phyloP scores from a whole-genome alignment of 176 grass and related monocot species.

The Tillandsia leiboldiana region DNA sequence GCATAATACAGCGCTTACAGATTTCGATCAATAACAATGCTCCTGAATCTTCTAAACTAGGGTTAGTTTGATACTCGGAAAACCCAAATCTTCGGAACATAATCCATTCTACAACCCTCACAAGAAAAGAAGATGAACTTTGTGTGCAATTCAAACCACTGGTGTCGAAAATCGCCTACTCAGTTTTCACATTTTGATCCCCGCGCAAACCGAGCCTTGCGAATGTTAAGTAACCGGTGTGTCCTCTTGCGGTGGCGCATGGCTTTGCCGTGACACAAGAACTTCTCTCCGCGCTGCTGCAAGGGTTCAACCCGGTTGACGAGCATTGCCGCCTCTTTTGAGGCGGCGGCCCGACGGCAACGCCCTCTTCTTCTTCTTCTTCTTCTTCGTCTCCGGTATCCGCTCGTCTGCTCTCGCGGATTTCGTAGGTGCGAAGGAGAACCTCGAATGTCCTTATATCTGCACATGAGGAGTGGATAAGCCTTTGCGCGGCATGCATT shows the following conservation, averaged over 20 bases:
- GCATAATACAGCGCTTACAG: too few species aligned
- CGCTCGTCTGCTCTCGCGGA: slow-evolving; percentile 35
- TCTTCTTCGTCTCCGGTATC: slow-evolving; percentile 19
- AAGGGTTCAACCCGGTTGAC: slow-evolving; percentile 16
- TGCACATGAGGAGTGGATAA: slow-evolving; percentile 21
- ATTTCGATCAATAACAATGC: too few species aligned
- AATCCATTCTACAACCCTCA: too few species aligned
- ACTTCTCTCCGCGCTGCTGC: slow-evolving; percentile 14
- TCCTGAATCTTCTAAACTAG: too few species aligned
- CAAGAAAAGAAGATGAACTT: too few species aligned
- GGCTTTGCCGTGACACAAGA: slow-evolving; percentile 56
- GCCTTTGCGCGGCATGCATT: background rate
- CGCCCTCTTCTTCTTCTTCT: slow-evolving; percentile 15
- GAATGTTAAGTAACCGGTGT: slow-evolving; percentile 88
- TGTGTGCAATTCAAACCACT: too few species aligned
- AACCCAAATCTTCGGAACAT: too few species aligned
- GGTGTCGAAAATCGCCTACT: too few species aligned
- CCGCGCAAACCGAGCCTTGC: slow-evolving; percentile 41
- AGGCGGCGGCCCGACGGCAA: slow-evolving; percentile 28
- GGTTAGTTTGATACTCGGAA: too few species aligned
- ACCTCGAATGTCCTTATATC: slow-evolving; percentile 96
- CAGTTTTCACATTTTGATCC: slow-evolving; percentile 1
- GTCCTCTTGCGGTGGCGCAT: slow-evolving; percentile 47
- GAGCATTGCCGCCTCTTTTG: slow-evolving; percentile 46
- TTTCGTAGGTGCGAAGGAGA: slow-evolving; percentile 63